Percentiles rank a stretch among this genome's conserved stretches.
Conservation (phyloP, 306 rosid genomes). For the Corylus americana region DNA sequence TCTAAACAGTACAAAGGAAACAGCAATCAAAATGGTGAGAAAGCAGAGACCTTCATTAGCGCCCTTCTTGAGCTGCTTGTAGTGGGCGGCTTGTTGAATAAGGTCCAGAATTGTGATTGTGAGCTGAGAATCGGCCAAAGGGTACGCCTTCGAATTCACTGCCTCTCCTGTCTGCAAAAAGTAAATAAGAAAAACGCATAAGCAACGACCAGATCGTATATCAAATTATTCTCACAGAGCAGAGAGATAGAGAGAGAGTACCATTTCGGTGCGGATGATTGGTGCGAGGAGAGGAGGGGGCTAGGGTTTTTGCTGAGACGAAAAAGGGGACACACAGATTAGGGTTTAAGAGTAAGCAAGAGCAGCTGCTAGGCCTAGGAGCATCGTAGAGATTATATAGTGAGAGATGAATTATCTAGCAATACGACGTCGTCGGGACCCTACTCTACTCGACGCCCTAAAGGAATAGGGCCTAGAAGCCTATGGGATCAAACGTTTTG, state of each 20-base stretch:
- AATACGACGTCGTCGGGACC: background rate
- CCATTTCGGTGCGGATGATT: conserved; percentile 48
- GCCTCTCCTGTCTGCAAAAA: conserved; percentile 68
- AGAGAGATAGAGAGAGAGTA: conserved; percentile 22
- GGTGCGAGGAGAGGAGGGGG: conserved; percentile 17
- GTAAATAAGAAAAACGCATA: background rate
- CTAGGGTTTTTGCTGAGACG: conserved; percentile 29
- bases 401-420: background rate
- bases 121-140: conserved; percentile 81
- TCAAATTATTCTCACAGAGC: background rate
- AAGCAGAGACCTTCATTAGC: conserved; percentile 75
- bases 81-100: conserved; percentile 87
- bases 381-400: background rate
- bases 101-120: conserved; percentile 76
- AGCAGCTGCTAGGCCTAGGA: background rate
- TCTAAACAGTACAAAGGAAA: background rate
- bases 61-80: conserved; percentile 92
- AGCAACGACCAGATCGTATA: background rate
- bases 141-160: conserved; percentile 87
- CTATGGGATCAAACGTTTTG: background rate
- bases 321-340: background rate
- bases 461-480: background rate
- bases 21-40: background rate
- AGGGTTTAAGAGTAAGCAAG: conserved; percentile 38
- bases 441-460: background rate